Evolutionary conservation across 2,329 filamentous ascomycete genomes (phyloP), one percentile per base, ranked within the genome.

Genomic region (Aspergillus sp.): DNA sequence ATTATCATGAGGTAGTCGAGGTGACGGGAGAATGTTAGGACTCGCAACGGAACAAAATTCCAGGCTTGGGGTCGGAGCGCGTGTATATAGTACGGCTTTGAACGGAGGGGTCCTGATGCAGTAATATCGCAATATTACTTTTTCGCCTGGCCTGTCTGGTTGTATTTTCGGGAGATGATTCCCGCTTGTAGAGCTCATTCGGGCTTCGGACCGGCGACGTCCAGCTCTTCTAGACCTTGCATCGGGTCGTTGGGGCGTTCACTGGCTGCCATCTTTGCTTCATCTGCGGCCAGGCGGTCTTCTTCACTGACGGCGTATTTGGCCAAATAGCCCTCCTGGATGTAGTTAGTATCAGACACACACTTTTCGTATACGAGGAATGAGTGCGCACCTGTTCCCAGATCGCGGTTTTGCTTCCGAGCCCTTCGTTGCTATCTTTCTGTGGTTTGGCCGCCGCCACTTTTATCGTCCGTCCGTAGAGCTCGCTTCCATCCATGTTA

Each of bases 401-500:
- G 45, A 99, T 80, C 26, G 94, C 95, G 42, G 88, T 96, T 74
- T 91, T 95, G 76, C 90, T 95, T 20, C 93, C 92, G 42, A 99
- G 72, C 0, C 92, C 91, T 69, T 95, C 90, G 49, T 89, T 89
- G 46, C 85, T 83, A 63, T 90, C 90, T 78, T 96, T 96, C 57
- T 94, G 90, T 30, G 90, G 85, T 73, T 96, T 99, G 41, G 95
- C 95, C 50, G 88, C 83, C 42, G 90, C 92, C 47, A 97, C 93
- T 71, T 92, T 96, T 70, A 99, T 87, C 13, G 94, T 87, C 54
- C 90, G 84, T 10, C 94, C 95, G 69, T 93, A 97, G 43, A 99
- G 82, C 75, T 97, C 93, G 55, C 92, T 88, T 70, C 96, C 91
- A 69, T 99, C 90, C 93, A 99, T 97, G 69, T 99, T 99, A 79